Percentiles rank a stretch among this genome's conserved stretches.
Conservation (phyloP, 108 stramenopile genomes). For the Fistulifera pelliculosa region DNA sequence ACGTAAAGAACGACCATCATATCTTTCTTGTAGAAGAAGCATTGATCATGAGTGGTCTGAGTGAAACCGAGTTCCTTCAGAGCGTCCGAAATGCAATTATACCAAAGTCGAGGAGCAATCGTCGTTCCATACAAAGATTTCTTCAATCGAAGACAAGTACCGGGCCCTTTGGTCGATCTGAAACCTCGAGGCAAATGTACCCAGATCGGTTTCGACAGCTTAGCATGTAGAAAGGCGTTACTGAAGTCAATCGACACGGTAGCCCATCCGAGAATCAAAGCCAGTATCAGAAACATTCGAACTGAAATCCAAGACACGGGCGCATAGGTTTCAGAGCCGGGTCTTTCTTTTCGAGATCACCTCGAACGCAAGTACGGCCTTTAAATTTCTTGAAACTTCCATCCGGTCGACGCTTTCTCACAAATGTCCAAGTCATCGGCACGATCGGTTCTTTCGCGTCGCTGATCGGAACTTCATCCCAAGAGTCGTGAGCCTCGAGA, state of each 20-base stretch:
- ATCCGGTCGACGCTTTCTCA: constrained; percentile 31
- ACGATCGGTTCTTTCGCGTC: constrained; percentile 24
- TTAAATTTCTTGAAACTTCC: constrained; percentile 38
- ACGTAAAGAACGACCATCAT: constrained; percentile 34
- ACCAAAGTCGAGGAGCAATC: constrained; percentile 15
- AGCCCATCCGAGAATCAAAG: constrained; percentile 12
- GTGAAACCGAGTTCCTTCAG: neutral
- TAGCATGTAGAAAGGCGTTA: constrained; percentile 19
- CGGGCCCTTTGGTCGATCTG: neutral
- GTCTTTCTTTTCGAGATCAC: constrained; percentile 14
- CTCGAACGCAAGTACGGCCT: constrained; percentile 22
- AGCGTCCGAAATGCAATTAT: neutral
- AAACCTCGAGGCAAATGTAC: constrained; percentile 19
- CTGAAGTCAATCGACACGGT: constrained; percentile 8
- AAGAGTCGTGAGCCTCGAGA: neutral
- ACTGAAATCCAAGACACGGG: constrained; percentile 32
- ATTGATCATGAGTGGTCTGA: constrained; percentile 20
- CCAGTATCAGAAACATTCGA: constrained; percentile 21
- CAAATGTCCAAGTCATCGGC: constrained; percentile 25
- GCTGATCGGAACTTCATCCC: constrained; percentile 7
- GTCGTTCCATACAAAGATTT: constrained; percentile 15
- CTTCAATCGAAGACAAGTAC: constrained; percentile 15
- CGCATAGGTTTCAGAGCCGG: constrained; percentile 20
- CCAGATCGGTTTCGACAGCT: constrained; percentile 11
- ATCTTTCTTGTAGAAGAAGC: constrained; percentile 18